Evolutionary conservation across 345 rosid species (phyloP), one percentile per base, ranked within the genome.

Genomic region (Gossypium anomalum): DNA sequence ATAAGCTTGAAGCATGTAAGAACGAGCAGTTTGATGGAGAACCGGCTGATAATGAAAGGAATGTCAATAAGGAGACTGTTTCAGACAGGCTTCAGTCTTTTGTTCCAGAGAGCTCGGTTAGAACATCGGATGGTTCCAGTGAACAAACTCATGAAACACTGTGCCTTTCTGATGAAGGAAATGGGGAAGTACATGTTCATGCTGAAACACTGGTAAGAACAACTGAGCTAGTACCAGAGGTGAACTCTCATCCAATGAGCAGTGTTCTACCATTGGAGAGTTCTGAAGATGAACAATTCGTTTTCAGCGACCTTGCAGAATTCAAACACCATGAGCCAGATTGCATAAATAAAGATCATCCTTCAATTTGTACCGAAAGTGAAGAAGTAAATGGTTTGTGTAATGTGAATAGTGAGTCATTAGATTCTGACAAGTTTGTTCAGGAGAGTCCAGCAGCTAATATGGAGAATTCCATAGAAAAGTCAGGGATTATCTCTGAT

Each of bases 251-350:
- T 65, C 70, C 69, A 27, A 23, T 59, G 57, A 84, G 78, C 62
- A 83, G 82, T 38, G 34, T 75, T 82, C 77, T 78, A 69, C 74
- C 67, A 15, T 77, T 80, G 20, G 88, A 87, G 76, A 77, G 82
- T 80, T 83, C 82, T 48, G 92, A 87, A 73, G 95, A 88, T 48
- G 97, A 87, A 66, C 94, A 92, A 34, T 90, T 92, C 79, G 81
- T 78, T 73, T 88, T 91, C 77, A 74, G 90, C 57, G 94, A 91
- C 82, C 81, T 87, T 78, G 90, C 82, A 56, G 88, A 86, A 68
- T 73, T 56, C 60, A 82, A 85, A 73, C 70, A 69, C 43, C 71
- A 51, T 23, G 80, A 80, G 70, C 73, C 71, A 27, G 85, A 77
- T 78, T 34, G 38, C 38, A 12, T 75, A 27, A 79, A 82, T 62